Base-by-base conservation (phyloP, 2,329 filamentous ascomycete species). In the Penicillium brasilianum region DNA sequence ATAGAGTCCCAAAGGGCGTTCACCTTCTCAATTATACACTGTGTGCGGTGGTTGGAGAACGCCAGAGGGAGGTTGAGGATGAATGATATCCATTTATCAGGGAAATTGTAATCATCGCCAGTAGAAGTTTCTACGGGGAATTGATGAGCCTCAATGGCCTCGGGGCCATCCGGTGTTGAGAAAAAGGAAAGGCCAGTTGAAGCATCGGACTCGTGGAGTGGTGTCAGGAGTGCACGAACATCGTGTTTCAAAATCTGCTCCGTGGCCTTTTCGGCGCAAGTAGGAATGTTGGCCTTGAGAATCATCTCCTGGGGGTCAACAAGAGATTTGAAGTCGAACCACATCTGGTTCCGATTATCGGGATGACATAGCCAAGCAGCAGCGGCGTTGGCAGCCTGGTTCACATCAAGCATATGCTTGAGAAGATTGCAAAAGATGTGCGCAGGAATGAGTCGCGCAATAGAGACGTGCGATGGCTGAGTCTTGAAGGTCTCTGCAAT, bases 331-430 rank as follows among this genome's bases (percentile, higher is more conserved):
- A 93, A 97, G 72, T 99, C 95, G 54, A 90, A 83, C 82, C 95
- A 97, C 95, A 99, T 98, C 72, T 95, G 90, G 66, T 95, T 92
- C 57, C 95, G 88, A 74, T 96, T 96, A 49, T 92, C 90, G 18
- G 92, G 88, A 71, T 94, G 92, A 8, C 92, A 92, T 13, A 99
- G 84, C 85, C 97, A 93, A 65, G 95, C 96, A 22, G 93, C 94
- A 1, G 94, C 93, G 1, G 95, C 93, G 73, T 98, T 94, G 2
- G 95, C 95, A 20, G 94, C 92, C 61, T 95, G 85, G 72, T 99
- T 99, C 62, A 97, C 95, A 60, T 93, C 87, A 37, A 98, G 84
- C 71, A 95, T 90, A 53, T 95, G 90, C 72, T 94, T 91, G 18
- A 99, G 80, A 1, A 99, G 84, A 50, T 89, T 90, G 37, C 91